Evolutionary conservation across 2,329 filamentous ascomycete genomes (phyloP).

Genomic region (Alternaria ethzedia): DNA sequence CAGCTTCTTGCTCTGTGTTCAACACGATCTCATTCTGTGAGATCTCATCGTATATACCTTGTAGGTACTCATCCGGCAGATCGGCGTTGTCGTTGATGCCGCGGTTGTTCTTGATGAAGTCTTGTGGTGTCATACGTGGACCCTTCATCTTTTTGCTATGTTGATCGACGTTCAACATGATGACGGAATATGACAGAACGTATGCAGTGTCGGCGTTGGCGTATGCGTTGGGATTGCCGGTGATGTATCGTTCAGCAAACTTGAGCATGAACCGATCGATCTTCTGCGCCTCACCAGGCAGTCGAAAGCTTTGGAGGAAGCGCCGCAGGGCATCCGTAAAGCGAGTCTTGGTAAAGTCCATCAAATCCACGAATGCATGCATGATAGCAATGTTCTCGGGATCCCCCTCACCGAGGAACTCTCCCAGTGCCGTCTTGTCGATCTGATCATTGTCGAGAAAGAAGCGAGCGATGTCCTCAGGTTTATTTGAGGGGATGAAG

Average conservation of each 20-base stretch:
- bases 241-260: slow-evolving; percentile 94
- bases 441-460: slow-evolving; percentile 80
- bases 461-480: slow-evolving; percentile 84
- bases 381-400: slow-evolving; percentile 94
- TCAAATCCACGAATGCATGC: slow-evolving; percentile 95
- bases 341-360: slow-evolving; percentile 90
- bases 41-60: slow-evolving; percentile 91
- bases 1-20: slow-evolving; percentile 87
- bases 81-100: slow-evolving; percentile 98
- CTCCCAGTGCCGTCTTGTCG: slow-evolving; percentile 90
- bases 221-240: slow-evolving; percentile 94
- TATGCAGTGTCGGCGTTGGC: slow-evolving; percentile 98
- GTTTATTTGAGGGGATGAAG: slow-evolving; percentile 80
- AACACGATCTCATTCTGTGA: slow-evolving; percentile 90
- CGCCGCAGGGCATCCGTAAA: slow-evolving; percentile 92
- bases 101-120: slow-evolving; percentile 99
- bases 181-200: slow-evolving; percentile 93
- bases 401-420: slow-evolving; percentile 93
- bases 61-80: slow-evolving; percentile 89
- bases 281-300: slow-evolving; percentile 96
- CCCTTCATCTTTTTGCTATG: slow-evolving; percentile 86
- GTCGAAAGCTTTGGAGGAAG: slow-evolving; percentile 91
- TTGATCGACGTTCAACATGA: slow-evolving; percentile 93
- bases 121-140: slow-evolving; percentile 89
- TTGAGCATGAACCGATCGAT: slow-evolving; percentile 99